These are phyloP conservation scores for Candida koratica DNA, from an alignment of 805 yeast genomes.

Conservation along the genomic window DNA sequence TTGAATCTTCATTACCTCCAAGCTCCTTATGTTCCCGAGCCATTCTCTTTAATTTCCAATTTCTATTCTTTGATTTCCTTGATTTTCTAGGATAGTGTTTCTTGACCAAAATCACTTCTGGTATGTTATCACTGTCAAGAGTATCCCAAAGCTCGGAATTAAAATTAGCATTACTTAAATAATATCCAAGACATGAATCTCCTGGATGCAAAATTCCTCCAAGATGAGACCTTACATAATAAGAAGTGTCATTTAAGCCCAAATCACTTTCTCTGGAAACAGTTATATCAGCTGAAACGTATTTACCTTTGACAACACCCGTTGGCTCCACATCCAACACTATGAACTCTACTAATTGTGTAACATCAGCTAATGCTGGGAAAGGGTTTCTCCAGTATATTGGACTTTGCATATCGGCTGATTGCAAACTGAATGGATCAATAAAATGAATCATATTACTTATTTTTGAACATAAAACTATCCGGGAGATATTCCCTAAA, in stretches of 20 bases:
- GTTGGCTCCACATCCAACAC: slow-evolving; percentile 94
- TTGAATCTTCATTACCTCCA: slow-evolving; percentile 63
- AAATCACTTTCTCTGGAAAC: slow-evolving; percentile 86
- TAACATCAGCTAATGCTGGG: slow-evolving; percentile 66
- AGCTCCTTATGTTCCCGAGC: slow-evolving; percentile 91
- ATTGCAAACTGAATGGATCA: slow-evolving; percentile 78
- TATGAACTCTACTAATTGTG: slow-evolving; percentile 78
- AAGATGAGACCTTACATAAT: slow-evolving; percentile 82
- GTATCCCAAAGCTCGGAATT: slow-evolving; percentile 83
- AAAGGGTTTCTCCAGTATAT: slow-evolving; percentile 84
- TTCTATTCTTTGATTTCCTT: slow-evolving; percentile 70
- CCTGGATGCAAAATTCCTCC: slow-evolving; percentile 97
- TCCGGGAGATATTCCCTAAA: slow-evolving; percentile 75
- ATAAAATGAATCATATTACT: slow-evolving; percentile 81
- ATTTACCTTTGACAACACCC: slow-evolving; percentile 70
- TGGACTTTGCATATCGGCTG: slow-evolving; percentile 65
- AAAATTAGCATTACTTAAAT: slow-evolving; percentile 76
- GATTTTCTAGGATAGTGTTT: slow-evolving; percentile 79
- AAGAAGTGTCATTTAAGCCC: slow-evolving; percentile 80
- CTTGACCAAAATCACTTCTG: slow-evolving; percentile 87
- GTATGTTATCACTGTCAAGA: slow-evolving; percentile 56
- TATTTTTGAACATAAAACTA: slow-evolving; percentile 80
- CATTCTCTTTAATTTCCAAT: slow-evolving; percentile 95
- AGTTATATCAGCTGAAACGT: slow-evolving; percentile 84
- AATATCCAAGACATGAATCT: slow-evolving; percentile 91